phyloP scores from a whole-genome alignment of 257 asterid genomes.

The Petunia axillaris region DNA sequence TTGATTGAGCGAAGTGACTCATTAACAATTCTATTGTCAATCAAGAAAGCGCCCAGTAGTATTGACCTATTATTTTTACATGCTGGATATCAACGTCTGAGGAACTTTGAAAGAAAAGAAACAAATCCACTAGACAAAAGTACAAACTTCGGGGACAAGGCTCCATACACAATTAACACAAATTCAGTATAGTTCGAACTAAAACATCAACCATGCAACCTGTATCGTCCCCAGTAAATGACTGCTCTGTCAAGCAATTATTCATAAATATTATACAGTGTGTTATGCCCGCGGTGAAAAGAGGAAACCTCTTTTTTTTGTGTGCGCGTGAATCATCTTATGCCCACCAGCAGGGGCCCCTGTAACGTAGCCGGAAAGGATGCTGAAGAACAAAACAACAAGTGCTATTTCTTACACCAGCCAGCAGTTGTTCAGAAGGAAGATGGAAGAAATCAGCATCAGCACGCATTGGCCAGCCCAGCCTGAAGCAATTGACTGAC shows the following conservation, averaged over 20 bases:
- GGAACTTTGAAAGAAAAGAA: no score
- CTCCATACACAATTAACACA: no score
- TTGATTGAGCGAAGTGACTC: no score
- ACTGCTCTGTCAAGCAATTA: neutral
- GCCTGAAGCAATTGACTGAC: conserved; percentile 84
- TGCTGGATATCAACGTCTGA: no score
- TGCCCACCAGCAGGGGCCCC: neutral
- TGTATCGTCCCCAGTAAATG: no score
- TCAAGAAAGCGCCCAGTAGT: no score
- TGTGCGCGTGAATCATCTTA: neutral
- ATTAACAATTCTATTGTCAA: no score
- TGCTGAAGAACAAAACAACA: conserved; percentile 4
- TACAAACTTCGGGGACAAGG: no score
- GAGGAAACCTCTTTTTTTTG: neutral
- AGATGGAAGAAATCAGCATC: conserved; percentile 90
- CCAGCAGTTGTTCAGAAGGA: conserved; percentile 48
- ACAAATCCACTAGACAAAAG: no score
- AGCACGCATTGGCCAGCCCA: conserved; percentile 99
- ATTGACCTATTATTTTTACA: no score
- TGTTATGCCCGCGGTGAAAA: neutral
- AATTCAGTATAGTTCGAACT: no score
- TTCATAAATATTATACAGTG: neutral
- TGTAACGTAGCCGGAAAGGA: conserved; percentile 19
- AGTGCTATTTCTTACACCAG: conserved; percentile 47
- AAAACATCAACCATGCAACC: no score